phyloP scores from a whole-genome alignment of 352 stramenopile species.

The Sclerospora graminicola region DNA sequence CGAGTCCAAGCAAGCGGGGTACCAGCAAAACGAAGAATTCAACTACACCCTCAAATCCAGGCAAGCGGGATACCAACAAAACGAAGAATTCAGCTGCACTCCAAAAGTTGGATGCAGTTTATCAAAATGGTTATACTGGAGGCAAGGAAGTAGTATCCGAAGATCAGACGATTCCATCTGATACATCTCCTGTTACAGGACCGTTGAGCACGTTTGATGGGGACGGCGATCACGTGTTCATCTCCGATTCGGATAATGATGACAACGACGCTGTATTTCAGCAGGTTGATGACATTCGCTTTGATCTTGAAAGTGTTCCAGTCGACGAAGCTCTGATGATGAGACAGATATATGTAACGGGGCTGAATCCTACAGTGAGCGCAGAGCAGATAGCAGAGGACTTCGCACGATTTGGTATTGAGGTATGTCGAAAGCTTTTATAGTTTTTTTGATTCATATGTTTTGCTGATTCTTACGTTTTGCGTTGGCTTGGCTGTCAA shows the following conservation, averaged over 20 bases:
- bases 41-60: background rate
- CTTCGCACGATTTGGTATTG: constrained; percentile 45
- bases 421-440: constrained; percentile 19
- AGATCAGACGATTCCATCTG: constrained; percentile 15
- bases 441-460: too few species aligned
- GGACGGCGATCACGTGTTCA: constrained; percentile 26
- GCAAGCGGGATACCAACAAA: constrained; percentile 8
- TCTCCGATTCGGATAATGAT: constrained; percentile 46
- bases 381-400: constrained; percentile 40
- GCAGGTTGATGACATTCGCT: constrained; percentile 38
- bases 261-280: constrained; percentile 11
- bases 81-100: constrained; percentile 3
- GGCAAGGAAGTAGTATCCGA: constrained; percentile 9
- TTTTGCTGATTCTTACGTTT: constrained; percentile 1
- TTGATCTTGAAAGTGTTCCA: constrained; percentile 28
- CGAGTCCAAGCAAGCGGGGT: background rate
- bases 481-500: background rate
- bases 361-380: constrained; percentile 32
- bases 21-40: constrained; percentile 7
- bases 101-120: constrained; percentile 9
- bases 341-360: constrained; percentile 48
- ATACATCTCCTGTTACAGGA: constrained; percentile 3
- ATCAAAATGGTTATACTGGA: constrained; percentile 9
- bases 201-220: constrained; percentile 21
- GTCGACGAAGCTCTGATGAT: constrained; percentile 29